Conservation (phyloP, 352 stramenopile species). For the Phytophthora citricola region DNA sequence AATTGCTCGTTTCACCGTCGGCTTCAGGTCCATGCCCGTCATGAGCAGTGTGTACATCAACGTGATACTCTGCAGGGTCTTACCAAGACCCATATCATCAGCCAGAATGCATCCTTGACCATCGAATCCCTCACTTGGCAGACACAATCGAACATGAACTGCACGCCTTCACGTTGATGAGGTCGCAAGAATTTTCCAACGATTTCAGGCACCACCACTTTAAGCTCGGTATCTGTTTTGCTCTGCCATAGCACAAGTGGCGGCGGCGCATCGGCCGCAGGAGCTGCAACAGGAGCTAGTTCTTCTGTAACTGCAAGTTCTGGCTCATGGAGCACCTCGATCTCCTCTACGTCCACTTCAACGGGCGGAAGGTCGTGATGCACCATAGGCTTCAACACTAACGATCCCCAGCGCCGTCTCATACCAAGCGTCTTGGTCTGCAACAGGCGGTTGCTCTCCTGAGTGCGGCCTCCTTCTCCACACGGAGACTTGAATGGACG, state of each 20-base stretch:
- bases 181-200: slow-evolving; percentile 95
- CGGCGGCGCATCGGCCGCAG: slow-evolving; percentile 48
- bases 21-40: slow-evolving; percentile 71
- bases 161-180: slow-evolving; percentile 96
- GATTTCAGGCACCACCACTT: slow-evolving; percentile 89
- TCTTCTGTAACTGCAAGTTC: slow-evolving; percentile 35
- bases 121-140: slow-evolving; percentile 74
- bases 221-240: slow-evolving; percentile 61
- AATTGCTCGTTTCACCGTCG: slow-evolving; percentile 75
- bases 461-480: slow-evolving; percentile 55
- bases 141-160: slow-evolving; percentile 98
- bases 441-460: slow-evolving; percentile 80
- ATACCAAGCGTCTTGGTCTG: slow-evolving; percentile 88
- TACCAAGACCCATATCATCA: slow-evolving; percentile 90
- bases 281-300: slow-evolving; percentile 13
- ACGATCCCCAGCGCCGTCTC: slow-evolving; percentile 63
- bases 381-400: slow-evolving; percentile 59
- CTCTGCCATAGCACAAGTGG: slow-evolving; percentile 86
- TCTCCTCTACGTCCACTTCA: slow-evolving; percentile 71
- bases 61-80: slow-evolving; percentile 89
- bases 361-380: slow-evolving; percentile 71
- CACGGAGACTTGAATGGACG: slow-evolving; percentile 85
- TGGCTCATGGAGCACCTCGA: slow-evolving; percentile 39
- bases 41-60: slow-evolving; percentile 87
- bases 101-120: slow-evolving; percentile 88